phyloP scores from a whole-genome alignment of 2,329 filamentous ascomycete species.

The Colletotrichum lini region DNA sequence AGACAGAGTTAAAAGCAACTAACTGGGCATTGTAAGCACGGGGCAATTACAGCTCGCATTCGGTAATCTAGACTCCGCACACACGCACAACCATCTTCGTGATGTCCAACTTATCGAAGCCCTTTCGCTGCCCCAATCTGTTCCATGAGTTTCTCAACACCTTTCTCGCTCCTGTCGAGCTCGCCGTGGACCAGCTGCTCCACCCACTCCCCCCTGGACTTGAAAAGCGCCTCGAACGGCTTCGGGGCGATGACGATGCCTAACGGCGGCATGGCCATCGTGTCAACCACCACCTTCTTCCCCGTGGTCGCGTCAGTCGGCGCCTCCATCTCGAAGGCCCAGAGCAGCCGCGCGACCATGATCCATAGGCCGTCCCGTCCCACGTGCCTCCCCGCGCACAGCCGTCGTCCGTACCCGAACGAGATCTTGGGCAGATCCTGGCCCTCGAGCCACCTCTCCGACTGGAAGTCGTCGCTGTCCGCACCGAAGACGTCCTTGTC shows the following conservation, averaged over 20 bases:
- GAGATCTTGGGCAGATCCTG: slow-evolving; percentile 44
- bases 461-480: slow-evolving; percentile 60
- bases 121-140: not conserved
- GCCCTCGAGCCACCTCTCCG: slow-evolving; percentile 63
- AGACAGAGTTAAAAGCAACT: too few relatives aligned
- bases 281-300: slow-evolving; percentile 11
- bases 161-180: not conserved
- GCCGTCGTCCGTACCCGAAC: slow-evolving; percentile 59
- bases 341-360: slow-evolving; percentile 59
- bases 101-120: not conserved
- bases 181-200: slow-evolving; percentile 1
- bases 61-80: too few relatives aligned
- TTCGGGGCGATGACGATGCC: slow-evolving; percentile 1
- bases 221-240: slow-evolving; percentile 20
- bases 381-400: slow-evolving; percentile 61
- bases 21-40: too few relatives aligned
- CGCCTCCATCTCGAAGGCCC: slow-evolving; percentile 61
- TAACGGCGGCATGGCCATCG: not conserved
- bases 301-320: not conserved
- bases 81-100: too few relatives aligned
- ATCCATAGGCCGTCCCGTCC: slow-evolving; percentile 62
- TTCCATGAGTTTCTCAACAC: slow-evolving; percentile 9
- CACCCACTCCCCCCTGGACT: slow-evolving; percentile 20
- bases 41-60: too few relatives aligned
- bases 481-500: slow-evolving; percentile 60